Evolutionary conservation across 164 flowering plant genomes (phyloP).

Genomic region (Aristolochia fimbriata): DNA sequence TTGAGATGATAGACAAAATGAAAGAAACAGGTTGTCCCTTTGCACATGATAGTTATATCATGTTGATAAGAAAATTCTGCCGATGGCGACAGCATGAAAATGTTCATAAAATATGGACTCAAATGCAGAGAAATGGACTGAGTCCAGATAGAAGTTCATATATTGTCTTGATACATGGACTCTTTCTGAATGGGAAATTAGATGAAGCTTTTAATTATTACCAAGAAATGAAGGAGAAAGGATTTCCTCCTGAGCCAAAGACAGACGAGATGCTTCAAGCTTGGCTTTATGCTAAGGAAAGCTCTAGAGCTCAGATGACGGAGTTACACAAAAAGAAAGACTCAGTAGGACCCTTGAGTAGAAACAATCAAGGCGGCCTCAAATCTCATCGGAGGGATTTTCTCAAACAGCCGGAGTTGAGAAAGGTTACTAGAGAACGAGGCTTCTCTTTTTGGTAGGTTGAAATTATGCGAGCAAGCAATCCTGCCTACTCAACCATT

Average conservation of each 20-base stretch:
- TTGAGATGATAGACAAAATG: constrained; percentile 61
- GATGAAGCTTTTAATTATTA: constrained; percentile 61
- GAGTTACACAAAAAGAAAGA: constrained; percentile 14
- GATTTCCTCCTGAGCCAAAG: constrained; percentile 52
- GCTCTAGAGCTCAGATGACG: constrained; percentile 7
- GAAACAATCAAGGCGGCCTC: constrained; percentile 10
- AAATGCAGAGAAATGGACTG: constrained; percentile 50
- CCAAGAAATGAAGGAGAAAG: constrained; percentile 63
- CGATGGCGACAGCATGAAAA: constrained; percentile 63
- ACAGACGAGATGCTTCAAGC: constrained; percentile 57
- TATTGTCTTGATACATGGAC: constrained; percentile 64
- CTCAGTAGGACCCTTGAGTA: constrained; percentile 7
- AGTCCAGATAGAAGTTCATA: constrained; percentile 70
- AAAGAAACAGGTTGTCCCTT: constrained; percentile 42
- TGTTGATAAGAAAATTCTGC: constrained; percentile 75
- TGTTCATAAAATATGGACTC: constrained; percentile 64
- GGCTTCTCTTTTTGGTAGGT: constrained; percentile 51
- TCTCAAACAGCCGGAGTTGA: constrained; percentile 37
- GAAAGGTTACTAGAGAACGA: constrained; percentile 39
- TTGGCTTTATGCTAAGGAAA: constrained; percentile 41
- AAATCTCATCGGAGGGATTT: constrained; percentile 19
- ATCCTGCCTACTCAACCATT: too few relatives aligned
- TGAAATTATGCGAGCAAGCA: too few relatives aligned
- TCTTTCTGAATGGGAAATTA: constrained; percentile 65
- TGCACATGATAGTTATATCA: constrained; percentile 52